These are phyloP conservation scores for Scutellaria baicalensis DNA, from an alignment of 257 asterid genomes.

Conservation along the genomic window DNA sequence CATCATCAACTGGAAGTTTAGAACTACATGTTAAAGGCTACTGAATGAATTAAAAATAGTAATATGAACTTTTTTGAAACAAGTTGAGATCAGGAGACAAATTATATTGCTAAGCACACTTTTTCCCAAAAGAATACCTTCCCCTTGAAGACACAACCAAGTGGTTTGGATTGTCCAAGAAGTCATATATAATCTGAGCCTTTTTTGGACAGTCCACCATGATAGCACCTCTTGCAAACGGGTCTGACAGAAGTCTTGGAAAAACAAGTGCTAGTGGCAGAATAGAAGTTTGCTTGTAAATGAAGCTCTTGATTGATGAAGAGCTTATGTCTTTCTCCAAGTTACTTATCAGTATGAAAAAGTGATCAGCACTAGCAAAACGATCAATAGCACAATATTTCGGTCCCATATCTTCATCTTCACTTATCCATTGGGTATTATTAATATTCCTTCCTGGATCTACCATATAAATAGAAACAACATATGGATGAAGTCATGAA, in stretches of 20 bases:
- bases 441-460: background rate
- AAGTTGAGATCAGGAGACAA: background rate
- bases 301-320: conserved; percentile 28
- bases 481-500: background rate
- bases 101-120: background rate
- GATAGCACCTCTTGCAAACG: conserved; percentile 42
- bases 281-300: conserved; percentile 29
- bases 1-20: background rate
- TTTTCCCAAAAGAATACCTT: conserved; percentile 33
- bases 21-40: background rate
- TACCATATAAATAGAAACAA: conserved; percentile 1
- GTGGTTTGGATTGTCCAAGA: conserved; percentile 38
- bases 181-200: conserved; percentile 27
- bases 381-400: background rate
- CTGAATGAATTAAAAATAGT: background rate
- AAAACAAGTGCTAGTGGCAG: conserved; percentile 37
- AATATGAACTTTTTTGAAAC: background rate
- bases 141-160: conserved; percentile 48
- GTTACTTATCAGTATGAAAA: conserved; percentile 30
- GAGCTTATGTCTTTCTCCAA: conserved; percentile 44
- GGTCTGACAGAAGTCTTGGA: conserved; percentile 28
- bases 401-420: background rate
- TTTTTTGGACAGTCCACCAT: conserved; percentile 30
- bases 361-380: no score
- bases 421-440: background rate